Conservation (phyloP, 352 stramenopile species). For the Phytopythium vexans region DNA sequence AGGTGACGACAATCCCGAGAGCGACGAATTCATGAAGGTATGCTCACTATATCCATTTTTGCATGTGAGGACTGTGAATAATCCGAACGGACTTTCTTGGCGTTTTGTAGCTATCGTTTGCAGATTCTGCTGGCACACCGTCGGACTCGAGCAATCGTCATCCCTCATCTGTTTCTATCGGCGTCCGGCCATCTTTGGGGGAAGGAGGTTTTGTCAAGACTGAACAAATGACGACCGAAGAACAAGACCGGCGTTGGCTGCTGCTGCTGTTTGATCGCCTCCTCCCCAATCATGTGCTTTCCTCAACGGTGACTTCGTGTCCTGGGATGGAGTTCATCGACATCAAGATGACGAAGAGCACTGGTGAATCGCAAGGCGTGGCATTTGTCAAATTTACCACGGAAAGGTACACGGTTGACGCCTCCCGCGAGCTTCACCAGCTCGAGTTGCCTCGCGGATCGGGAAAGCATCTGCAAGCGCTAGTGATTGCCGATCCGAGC, state of each 20-base stretch:
- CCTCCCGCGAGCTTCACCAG: conserved; percentile 53
- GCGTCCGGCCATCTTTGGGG: too few species aligned
- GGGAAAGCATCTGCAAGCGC: conserved; percentile 55
- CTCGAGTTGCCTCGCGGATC: conserved; percentile 47
- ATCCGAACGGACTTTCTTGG: not conserved
- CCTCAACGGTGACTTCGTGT: conserved; percentile 49
- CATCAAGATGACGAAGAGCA: conserved; percentile 71
- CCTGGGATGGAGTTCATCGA: conserved; percentile 80
- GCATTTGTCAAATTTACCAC: conserved; percentile 76
- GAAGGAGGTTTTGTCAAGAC: too few species aligned
- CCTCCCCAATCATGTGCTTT: conserved; percentile 61
- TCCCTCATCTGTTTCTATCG: too few species aligned
- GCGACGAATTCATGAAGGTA: conserved; percentile 54
- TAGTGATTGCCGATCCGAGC: conserved; percentile 65
- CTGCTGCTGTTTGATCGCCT: conserved; percentile 66
- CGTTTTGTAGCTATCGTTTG: conserved; percentile 39
- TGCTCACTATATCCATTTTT: not conserved
- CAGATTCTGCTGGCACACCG: not conserved
- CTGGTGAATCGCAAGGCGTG: conserved; percentile 58
- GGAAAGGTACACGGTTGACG: conserved; percentile 38
- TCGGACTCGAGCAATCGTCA: too few species aligned
- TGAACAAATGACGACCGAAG: conserved; percentile 1
- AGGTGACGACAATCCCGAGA: conserved; percentile 26
- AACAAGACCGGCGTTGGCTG: conserved; percentile 52
- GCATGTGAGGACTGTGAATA: not conserved